A percentile compares a stretch with the other conserved stretches of the same genome.
Conservation (phyloP, 805 yeast species). For the Candida bentonensis region DNA sequence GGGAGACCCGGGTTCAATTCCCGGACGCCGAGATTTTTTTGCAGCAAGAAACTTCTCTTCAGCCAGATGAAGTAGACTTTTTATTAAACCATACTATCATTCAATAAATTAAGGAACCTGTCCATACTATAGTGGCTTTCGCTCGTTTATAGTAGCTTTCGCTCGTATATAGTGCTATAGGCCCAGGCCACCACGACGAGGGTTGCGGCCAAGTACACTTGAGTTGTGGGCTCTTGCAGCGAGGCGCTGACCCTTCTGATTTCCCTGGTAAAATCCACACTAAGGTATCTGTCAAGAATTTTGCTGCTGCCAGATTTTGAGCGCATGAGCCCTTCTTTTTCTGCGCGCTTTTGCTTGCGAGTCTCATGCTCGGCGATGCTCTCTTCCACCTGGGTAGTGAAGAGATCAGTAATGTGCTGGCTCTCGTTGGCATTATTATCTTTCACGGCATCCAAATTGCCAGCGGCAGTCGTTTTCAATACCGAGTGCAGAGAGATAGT, state of each 20-base stretch:
- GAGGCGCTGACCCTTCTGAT: background rate
- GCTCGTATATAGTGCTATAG: background rate
- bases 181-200: background rate
- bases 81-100: background rate
- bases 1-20: conserved; percentile 2
- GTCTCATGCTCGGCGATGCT: background rate
- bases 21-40: conserved; percentile 1
- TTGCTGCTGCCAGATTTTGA: background rate
- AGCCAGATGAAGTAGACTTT: background rate
- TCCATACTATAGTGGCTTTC: background rate
- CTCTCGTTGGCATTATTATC: background rate
- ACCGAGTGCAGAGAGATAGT: conserved; percentile 21
- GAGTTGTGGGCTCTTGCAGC: background rate
- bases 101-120: background rate
- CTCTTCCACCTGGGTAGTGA: background rate
- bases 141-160: background rate
- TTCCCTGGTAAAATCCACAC: background rate
- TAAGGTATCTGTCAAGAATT: background rate
- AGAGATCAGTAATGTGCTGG: background rate
- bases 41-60: background rate
- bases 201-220: background rate
- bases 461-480: conserved; percentile 16
- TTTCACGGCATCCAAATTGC: conserved; percentile 5
- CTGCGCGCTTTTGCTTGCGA: background rate
- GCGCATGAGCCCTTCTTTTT: no score